Evolutionary conservation across 2,329 filamentous ascomycete species (phyloP), one percentile per base, ranked within the genome.

Genomic region (Clarireedia hainanense): DNA sequence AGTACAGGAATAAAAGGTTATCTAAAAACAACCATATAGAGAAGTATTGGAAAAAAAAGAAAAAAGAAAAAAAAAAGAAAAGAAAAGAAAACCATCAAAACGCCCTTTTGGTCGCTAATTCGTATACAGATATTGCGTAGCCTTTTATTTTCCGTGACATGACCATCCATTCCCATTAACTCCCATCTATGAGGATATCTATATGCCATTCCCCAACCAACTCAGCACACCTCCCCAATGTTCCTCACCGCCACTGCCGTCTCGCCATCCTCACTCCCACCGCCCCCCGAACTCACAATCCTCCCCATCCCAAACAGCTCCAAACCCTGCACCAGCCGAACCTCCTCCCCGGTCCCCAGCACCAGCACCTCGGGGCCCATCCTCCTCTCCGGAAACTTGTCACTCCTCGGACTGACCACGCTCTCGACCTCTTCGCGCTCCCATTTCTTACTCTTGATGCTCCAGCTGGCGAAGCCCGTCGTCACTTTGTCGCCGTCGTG

Each of bases 401-500:
- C 61, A 17, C 60, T 62, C 9, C 58, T 50, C 24, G 60, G 68
- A 54, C 58, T 64, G 7, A 73, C 61, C 36, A 69, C 65, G 5
- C 65, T 65, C 51, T 73, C 70, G 1, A 80, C 73, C 50, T 82
- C 76, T 36, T 77, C 72, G 7, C 67, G 61, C 0, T 65, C 68
- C 64, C 74, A 80, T 50, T 68, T 71, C 50, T 66, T 69, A 14
- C 76, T 79, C 58, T 73, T 75, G 4, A 82, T 71, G 64, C 78
- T 73, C 42, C 69, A 74, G 4, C 76, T 79, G 3, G 75, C 76
- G 50, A 80, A 64, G 0, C 81, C 82, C 3, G 70, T 72, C 26
- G 77, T 75, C 37, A 79, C 73, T 64, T 84, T 85, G 27, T 80
- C 76, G 5, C 77, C 80, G 62, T 85, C 82, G 59, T 84, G 82